A percentile compares a stretch with the other conserved stretches of the same genome.
These are phyloP conservation scores for Ascocoryne sarcoides DNA, from an alignment of 2,329 filamentous ascomycete species.

Conservation along the genomic window DNA sequence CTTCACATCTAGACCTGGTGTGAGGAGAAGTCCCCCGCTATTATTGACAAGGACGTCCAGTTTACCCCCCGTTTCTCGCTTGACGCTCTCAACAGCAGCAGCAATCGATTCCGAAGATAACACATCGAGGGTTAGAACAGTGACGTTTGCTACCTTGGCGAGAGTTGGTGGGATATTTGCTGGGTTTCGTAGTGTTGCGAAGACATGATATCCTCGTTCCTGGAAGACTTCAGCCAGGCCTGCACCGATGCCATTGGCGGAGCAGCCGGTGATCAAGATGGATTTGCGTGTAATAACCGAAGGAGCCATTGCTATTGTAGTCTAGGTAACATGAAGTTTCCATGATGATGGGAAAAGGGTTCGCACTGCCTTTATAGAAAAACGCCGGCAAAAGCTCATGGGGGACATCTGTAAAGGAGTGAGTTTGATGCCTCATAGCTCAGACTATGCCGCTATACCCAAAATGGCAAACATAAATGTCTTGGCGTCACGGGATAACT, in stretches of 20 bases:
- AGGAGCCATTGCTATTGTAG: no score
- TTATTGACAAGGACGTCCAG: slow-evolving; percentile 40
- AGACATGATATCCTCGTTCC: slow-evolving; percentile 29
- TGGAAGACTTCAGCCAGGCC: slow-evolving; percentile 32
- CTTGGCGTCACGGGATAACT: no score
- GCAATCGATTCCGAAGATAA: slow-evolving; percentile 29
- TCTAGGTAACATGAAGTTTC: no score
- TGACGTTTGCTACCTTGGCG: slow-evolving; percentile 28
- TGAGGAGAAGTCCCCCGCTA: slow-evolving; percentile 28
- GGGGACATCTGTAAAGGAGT: no score
- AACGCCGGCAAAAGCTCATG: no score
- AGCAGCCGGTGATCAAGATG: slow-evolving; percentile 32
- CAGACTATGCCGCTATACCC: no score
- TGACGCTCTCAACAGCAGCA: slow-evolving; percentile 25
- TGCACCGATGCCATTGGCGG: slow-evolving; percentile 30
- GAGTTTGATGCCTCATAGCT: no score
- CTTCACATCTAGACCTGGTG: slow-evolving; percentile 26
- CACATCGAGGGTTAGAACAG: slow-evolving; percentile 34
- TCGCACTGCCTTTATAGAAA: no score
- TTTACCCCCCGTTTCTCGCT: slow-evolving; percentile 24
- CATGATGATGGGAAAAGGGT: no score
- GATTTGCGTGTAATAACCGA: slow-evolving; percentile 5
- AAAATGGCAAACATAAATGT: no score
- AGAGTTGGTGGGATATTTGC: slow-evolving; percentile 27
- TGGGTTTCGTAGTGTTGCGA: slow-evolving; percentile 31